Evolutionary conservation across 306 rosid genomes (phyloP), one percentile per base, ranked within the genome.

Genomic region (Trifolium dubium): DNA sequence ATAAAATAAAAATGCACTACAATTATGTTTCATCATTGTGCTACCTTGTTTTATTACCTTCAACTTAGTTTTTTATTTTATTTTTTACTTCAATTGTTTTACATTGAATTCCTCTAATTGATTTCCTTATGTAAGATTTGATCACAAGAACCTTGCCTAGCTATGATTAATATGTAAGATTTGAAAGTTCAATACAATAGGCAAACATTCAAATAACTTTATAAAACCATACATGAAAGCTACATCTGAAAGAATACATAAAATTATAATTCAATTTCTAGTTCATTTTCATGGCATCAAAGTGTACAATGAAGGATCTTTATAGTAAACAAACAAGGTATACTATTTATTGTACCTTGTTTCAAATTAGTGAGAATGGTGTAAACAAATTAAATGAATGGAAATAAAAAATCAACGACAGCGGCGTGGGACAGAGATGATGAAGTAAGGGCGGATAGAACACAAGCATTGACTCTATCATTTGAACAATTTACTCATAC

Each of bases 371-470:
- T 77, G 83, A 83, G 83, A 34, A 44, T 71, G 69, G 82, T 69
- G 78, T 77, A 64, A 86, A 83, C 85, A 78, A 91, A 91, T 84
- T 63, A 84, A 91, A 89, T 73, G 89, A 91, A 91, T 86, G 46
- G 67, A 76, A 72, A 70, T 74, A 81, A 81, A 86, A 88, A 91
- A 89, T 80, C 70, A 85, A 86, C 84, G 85, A 73, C 73, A 80
- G 83, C 83, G 85, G 73, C 73, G 82, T 31, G 86, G 85, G 46
- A 66, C 64, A 67, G 64, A 77, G 75, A 69, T 55, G 50, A 46
- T 39, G 68, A 35, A 37, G 69, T 14, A 64, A 10, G 77, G 58
- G 76, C 56, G 71, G 62, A 66, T 69, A 83, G 66, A 74, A 61
- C 65, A 69, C 51, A 77, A 64, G 74, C 69, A 64, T 50, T 49